Percentiles rank a stretch among this genome's conserved stretches.
phyloP scores from a whole-genome alignment of 306 rosid species.

The Datisca glomerata region DNA sequence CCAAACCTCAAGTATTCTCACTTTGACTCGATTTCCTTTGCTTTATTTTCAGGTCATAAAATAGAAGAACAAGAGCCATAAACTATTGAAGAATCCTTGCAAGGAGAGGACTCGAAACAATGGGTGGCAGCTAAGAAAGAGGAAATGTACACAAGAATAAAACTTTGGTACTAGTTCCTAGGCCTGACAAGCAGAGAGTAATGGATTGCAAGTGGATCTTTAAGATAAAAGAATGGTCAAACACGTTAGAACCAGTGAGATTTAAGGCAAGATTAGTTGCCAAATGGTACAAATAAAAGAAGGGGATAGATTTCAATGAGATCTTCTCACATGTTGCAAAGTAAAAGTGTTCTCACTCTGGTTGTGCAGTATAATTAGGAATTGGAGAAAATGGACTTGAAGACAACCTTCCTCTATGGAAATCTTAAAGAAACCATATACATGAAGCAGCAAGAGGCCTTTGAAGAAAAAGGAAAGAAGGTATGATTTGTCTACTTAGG shows the following conservation, averaged over 20 bases:
- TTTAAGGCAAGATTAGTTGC: neutral
- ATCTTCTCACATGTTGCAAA: neutral
- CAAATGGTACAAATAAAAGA: neutral
- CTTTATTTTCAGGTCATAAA: too few species aligned
- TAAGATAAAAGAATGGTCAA: neutral
- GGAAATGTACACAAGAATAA: neutral
- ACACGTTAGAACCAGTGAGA: neutral
- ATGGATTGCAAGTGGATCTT: too few species aligned
- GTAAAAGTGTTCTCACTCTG: neutral
- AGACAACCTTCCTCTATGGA: neutral
- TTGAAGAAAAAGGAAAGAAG: too few species aligned
- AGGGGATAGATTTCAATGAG: neutral
- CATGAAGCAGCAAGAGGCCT: too few species aligned
- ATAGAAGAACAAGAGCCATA: too few species aligned
- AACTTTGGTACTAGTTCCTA: neutral
- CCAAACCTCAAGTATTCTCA: too few species aligned
- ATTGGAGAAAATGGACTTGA: neutral
- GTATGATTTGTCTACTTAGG: too few species aligned
- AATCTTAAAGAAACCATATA: too few species aligned
- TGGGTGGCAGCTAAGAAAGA: neutral
- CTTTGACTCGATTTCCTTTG: too few species aligned
- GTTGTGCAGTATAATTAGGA: neutral
- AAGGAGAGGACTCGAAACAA: too few species aligned
- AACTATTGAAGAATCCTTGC: too few species aligned
- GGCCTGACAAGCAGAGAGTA: too few species aligned